Evolutionary conservation across 352 stramenopile species (phyloP), one percentile per base, ranked within the genome.

Genomic region (Pythium pyrilobum): DNA sequence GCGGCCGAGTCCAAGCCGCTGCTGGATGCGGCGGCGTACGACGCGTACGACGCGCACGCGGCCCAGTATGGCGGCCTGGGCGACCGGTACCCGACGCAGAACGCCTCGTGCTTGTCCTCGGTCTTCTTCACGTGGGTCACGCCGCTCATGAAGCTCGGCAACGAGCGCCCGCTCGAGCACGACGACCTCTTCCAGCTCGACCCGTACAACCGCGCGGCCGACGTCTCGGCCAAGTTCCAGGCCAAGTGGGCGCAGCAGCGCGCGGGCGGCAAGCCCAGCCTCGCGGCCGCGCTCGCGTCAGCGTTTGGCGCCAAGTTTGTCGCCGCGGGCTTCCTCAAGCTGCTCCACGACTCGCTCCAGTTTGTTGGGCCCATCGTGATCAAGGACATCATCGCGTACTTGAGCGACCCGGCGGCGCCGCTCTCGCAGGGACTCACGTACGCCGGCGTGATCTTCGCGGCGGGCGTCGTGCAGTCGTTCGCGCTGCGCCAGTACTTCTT

Each of bases 51-150:
- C 31, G 43, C 38, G 11, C 27, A 31, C 5, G 34, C 20, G 9
- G n/a, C n/a, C 42, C n/a, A n/a, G n/a, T n/a, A n/a, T n/a, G 40
- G 39, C 21, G 74, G 72, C 0, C 69, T 87, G 40, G 72, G 74
- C 33, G 75, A 89, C 59, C 77, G 72, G 23, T 86, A 80, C 56
- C 77, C 77, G 53, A 74, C 74, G 51, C 74, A 91, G 59, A 38
- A 77, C 46, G 52, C 64, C 1, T 54, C 60, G 20, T 92, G 78
- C 45, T 63, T 74, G 28, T 77, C 73, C 21, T 59, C 71, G n/a
- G 56, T 90, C 29, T 78, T 92, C 54, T 96, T 97, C 68, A 77
- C 77, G 61, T 97, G 88, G 88, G 62, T 97, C 49, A 92, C 79
- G 33, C 83, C 83, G 48, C 54, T 97, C 42, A 90, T 97, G 78